These are phyloP conservation scores for Tolypocladium album DNA, from an alignment of 2,329 filamentous ascomycete species.

Conservation along the genomic window DNA sequence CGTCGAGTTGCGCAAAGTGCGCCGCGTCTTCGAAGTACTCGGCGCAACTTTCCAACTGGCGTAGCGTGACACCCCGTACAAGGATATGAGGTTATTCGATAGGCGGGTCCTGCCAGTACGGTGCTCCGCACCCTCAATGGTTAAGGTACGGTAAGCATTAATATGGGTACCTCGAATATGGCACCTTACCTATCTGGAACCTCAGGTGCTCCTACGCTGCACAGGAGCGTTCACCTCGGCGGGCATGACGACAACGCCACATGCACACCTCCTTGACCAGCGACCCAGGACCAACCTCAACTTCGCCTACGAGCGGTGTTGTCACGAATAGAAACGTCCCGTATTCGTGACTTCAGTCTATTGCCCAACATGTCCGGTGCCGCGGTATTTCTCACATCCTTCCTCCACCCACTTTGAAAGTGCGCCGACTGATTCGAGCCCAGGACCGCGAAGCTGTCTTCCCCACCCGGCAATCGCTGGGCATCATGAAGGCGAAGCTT, in stretches of 20 bases:
- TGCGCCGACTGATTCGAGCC: background rate
- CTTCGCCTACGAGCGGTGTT: background rate
- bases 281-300: background rate
- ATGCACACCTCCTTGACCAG: background rate
- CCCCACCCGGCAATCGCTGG: conserved; percentile 92
- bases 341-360: background rate
- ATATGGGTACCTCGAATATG: background rate
- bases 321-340: background rate
- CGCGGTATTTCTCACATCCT: conserved; percentile 9
- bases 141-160: background rate
- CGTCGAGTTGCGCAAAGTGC: background rate
- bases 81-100: background rate
- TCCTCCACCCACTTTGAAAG: background rate
- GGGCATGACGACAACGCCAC: background rate
- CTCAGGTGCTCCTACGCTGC: too few species aligned
- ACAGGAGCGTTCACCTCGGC: background rate
- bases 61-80: background rate
- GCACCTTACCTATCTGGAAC: background rate
- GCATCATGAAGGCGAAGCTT: conserved; percentile 95
- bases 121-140: background rate
- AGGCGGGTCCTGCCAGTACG: background rate
- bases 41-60: background rate
- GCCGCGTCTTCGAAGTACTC: background rate
- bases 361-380: conserved; percentile 20
- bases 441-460: conserved; percentile 95